These are phyloP conservation scores for Tanacetum coccineum DNA, from an alignment of 129 eudicot genomes.

Conservation along the genomic window DNA sequence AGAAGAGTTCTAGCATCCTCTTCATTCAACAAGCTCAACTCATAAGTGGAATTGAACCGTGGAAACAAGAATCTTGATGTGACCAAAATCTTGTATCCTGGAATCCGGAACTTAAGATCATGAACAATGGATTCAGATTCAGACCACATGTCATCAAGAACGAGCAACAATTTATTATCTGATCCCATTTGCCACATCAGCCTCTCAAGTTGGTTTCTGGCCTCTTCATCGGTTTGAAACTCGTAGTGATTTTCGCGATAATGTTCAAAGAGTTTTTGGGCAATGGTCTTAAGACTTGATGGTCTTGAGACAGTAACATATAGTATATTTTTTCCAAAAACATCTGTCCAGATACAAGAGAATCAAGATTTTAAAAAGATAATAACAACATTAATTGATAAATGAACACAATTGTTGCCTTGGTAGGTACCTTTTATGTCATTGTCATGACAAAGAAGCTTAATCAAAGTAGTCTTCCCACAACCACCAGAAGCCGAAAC, in stretches of 20 bases:
- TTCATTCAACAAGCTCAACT: slow-evolving; percentile 22
- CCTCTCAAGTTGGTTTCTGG: slow-evolving; percentile 32
- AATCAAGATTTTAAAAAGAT: no score
- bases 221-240: slow-evolving; percentile 39
- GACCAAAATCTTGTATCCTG: slow-evolving; percentile 33
- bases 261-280: slow-evolving; percentile 24
- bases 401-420: no score
- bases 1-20: slow-evolving; percentile 30
- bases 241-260: slow-evolving; percentile 4
- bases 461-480: no score
- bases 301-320: slow-evolving; percentile 31
- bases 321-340: slow-evolving; percentile 33
- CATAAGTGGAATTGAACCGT: slow-evolving; percentile 25
- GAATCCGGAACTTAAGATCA: slow-evolving; percentile 23
- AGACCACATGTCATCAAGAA: slow-evolving; percentile 48
- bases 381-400: no score
- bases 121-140: slow-evolving; percentile 29
- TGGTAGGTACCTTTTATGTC: no score
- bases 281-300: slow-evolving; percentile 28
- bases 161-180: slow-evolving; percentile 25
- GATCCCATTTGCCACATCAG: slow-evolving; percentile 25
- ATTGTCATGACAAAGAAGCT: no score
- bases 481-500: no score
- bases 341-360: slow-evolving; percentile 16
- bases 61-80: slow-evolving; percentile 34